Base-by-base conservation (phyloP, 768 basidiomycete genomes). In the Asterophora lycoperdoides region DNA sequence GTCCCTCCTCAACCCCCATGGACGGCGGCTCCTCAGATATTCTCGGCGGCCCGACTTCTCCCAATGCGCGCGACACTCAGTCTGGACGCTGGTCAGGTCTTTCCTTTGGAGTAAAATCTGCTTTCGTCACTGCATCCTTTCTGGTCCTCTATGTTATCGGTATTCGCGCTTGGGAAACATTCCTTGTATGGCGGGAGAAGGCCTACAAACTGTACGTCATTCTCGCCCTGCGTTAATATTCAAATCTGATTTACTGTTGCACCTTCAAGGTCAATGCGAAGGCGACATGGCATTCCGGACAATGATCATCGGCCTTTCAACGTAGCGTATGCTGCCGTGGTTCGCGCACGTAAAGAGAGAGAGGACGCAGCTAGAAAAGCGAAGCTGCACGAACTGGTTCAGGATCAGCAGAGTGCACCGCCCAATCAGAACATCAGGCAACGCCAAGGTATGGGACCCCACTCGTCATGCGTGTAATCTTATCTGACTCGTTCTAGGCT, bases 241-340 rank as follows among this genome's bases (percentile, higher is more conserved):
- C 43, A 53, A 38, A 29, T 43, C 55, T 56, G 51, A 58, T 63
- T 29, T 26, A 63, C 51, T 42, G 23, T 19, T 46, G 41, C 30
- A 30, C 36, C 46, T 49, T 52, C 32, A 55, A 89, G 86, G 58
- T 74, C 81, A 54, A 81, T 82, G 74, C 80, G 89, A 52, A 73
- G 89, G 55, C 74, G 78, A 67, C 80, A 89, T 60, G 90, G 89
- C 39, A 92, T 92, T 51, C 90, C 89, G 14, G 89, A 92, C 71
- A 75, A 73, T 49, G 89, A 92, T 71, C 75, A 81, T 54, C 76
- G 89, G 28, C 87, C 89, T 10, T 92, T 92, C 74, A 86, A 86
- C 64, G 86, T 91, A 54, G 90, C 89, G n/a, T 89, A 87, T 66
- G 79, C 87, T 55, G 86, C 85, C 49, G 84, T 81, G 33, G 68